Evolutionary conservation across 805 yeast species (phyloP), one percentile per base, ranked within the genome.

Genomic region (Scheffersomyces ergatensis): DNA sequence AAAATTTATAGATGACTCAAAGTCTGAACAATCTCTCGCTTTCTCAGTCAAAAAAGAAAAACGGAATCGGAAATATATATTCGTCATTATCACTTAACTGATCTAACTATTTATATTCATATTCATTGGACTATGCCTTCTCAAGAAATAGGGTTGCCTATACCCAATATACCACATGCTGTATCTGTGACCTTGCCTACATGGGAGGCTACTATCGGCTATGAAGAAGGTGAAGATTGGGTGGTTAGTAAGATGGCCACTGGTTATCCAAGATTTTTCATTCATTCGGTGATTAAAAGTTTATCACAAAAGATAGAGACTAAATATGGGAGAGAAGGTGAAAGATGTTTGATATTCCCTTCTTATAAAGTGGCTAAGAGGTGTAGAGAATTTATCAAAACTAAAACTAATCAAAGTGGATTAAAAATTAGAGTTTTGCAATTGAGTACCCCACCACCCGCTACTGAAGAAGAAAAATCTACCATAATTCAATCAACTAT

Each of bases 131-230:
- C n/a, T n/a, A 35, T 36, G 42, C 70, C 72, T 11, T 58, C 59
- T 12, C 73, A 78, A 55, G 67, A 65, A 31, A 76, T 89, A 14
- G 97, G 97, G 3, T 84, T 77, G 14, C 80, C 96, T 1, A 90
- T 93, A 43, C 97, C 99, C 2, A 83, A 88, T 58, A 84, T 95
- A 0, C 82, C 84, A 2, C 98, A 93, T 62, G 97, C 97, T 0
- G 96, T 92, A 1, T 87, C 96, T 11, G 97, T 92, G 35, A 86
- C 96, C 2, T 72, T 92, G 25, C 99, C 99, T 6, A 86, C 96
- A 0, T 93, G 98, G 99, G 85, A 80, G 36, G 89, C 95, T 34
- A 88, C 85, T 3, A 85, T 93, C 1, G 97, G 89, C 3, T 93
- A 93, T 55, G 97, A 89, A 58, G 93, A 87, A 60, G 96, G 96